phyloP scores from a whole-genome alignment of 768 basidiomycete species.

The Mycena albidolilacea region DNA sequence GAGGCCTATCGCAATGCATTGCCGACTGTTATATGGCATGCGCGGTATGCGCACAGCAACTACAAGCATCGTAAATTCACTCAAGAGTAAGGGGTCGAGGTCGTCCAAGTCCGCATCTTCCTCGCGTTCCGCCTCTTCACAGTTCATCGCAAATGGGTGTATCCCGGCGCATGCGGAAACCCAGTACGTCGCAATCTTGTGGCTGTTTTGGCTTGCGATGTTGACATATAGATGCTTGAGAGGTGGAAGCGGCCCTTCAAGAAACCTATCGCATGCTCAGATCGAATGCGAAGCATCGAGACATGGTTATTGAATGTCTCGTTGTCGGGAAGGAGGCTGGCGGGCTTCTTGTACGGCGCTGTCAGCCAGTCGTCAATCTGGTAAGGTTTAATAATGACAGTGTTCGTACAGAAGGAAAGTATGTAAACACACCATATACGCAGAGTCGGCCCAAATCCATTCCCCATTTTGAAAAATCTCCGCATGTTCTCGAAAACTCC shows the following conservation, averaged over 20 bases:
- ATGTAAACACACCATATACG: slow-evolving; percentile 48
- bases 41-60: too few species aligned
- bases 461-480: slow-evolving; percentile 44
- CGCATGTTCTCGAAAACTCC: slow-evolving; percentile 40
- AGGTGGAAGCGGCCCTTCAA: slow-evolving; percentile 18
- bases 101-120: slow-evolving; percentile 16
- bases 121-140: slow-evolving; percentile 39
- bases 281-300: background rate
- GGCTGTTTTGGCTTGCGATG: slow-evolving; percentile 20
- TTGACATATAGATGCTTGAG: slow-evolving; percentile 6
- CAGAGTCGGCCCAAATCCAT: slow-evolving; percentile 57
- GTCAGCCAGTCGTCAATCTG: slow-evolving; percentile 14
- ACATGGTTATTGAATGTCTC: slow-evolving; percentile 6
- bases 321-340: slow-evolving; percentile 7
- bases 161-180: slow-evolving; percentile 43
- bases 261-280: slow-evolving; percentile 19
- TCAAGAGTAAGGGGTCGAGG: slow-evolving; percentile 18
- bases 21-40: too few species aligned
- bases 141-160: slow-evolving; percentile 43
- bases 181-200: slow-evolving; percentile 43
- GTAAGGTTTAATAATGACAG: background rate
- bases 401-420: too few species aligned
- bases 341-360: slow-evolving; percentile 7
- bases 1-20: too few species aligned
- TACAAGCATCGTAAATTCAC: too few species aligned